Conservation (phyloP, 2,329 filamentous ascomycete species). For the Plectosphaerella cucumerina region DNA sequence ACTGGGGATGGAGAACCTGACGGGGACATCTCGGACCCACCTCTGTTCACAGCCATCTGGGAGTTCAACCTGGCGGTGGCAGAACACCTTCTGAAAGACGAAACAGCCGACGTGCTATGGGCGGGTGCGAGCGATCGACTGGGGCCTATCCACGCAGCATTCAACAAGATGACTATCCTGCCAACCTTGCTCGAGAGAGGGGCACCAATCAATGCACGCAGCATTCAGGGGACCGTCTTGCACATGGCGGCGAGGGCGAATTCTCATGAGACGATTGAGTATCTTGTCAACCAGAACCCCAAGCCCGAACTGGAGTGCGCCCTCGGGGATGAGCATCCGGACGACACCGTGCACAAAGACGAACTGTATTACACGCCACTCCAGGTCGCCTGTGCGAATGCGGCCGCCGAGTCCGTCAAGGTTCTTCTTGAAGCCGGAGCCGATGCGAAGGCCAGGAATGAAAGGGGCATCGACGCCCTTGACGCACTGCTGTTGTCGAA, state of each 20-base stretch:
- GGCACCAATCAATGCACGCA: slow-evolving; percentile 3
- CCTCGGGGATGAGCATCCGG: neutral
- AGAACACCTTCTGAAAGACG: neutral
- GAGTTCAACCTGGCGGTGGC: neutral
- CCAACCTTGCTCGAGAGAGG: slow-evolving; percentile 5
- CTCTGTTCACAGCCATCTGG: slow-evolving; percentile 1
- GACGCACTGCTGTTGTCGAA: neutral
- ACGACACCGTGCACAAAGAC: slow-evolving; percentile 1
- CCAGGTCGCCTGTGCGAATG: slow-evolving; percentile 4
- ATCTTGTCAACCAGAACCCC: slow-evolving; percentile 6
- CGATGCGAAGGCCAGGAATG: slow-evolving; percentile 9
- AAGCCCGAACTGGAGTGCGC: slow-evolving; percentile 8
- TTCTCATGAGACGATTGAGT: slow-evolving; percentile 3
- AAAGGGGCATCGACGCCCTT: neutral
- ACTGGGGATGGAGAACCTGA: neutral
- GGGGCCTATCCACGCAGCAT: neutral
- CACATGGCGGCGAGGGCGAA: slow-evolving; percentile 6
- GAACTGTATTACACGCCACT: slow-evolving; percentile 8
- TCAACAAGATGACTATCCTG: neutral
- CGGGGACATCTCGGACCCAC: neutral
- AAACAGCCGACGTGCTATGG: neutral
- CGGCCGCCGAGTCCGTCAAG: slow-evolving; percentile 3
- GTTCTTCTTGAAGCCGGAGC: slow-evolving; percentile 12
- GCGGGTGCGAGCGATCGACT: neutral
- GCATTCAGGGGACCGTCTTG: slow-evolving; percentile 2